These are phyloP conservation scores for Candida tropicalis DNA, from an alignment of 1,139 yeast species.

Conservation along the genomic window DNA sequence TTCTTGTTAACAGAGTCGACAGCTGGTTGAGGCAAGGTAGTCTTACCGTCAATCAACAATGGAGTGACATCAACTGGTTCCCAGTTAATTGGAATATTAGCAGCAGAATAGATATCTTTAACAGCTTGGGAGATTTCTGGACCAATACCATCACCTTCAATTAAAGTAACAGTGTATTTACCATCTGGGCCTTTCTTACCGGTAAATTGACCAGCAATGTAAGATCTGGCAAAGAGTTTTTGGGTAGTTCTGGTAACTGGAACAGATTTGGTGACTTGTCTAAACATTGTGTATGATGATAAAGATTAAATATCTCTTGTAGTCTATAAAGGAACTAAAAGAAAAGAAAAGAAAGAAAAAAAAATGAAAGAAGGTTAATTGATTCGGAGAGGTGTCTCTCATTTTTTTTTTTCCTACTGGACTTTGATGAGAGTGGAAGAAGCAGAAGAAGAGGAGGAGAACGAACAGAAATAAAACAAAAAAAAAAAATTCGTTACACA, in stretches of 20 bases:
- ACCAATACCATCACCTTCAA: conserved; percentile 99
- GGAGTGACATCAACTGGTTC: conserved; percentile 97
- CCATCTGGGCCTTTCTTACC: conserved; percentile 55
- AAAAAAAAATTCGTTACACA: conserved; percentile 2
- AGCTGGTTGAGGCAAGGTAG: conserved; percentile 91
- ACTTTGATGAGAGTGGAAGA: conserved; percentile 1
- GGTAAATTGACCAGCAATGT: conserved; percentile 54
- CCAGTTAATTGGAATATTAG: conserved; percentile 95
- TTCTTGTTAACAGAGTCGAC: conserved; percentile 90
- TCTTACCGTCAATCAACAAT: conserved; percentile 85
- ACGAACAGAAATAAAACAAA: neutral
- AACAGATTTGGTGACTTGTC: conserved; percentile 40
- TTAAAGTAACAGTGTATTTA: conserved; percentile 89
- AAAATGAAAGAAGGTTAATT: conserved; percentile 1
- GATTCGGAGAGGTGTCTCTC: conserved; percentile 7
- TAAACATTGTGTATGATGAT: conserved; percentile 36
- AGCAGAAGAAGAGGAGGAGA: neutral
- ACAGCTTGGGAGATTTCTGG: conserved; percentile 93
- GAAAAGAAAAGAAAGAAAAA: conserved; percentile 1
- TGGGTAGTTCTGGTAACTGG: conserved; percentile 28
- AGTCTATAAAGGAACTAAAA: neutral
- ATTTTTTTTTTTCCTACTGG: conserved; percentile 1
- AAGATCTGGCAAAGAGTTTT: conserved; percentile 44
- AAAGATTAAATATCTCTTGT: neutral
- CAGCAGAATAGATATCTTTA: conserved; percentile 88